Base-by-base conservation (phyloP, 768 basidiomycete species). In the Lactarius sp. region DNA sequence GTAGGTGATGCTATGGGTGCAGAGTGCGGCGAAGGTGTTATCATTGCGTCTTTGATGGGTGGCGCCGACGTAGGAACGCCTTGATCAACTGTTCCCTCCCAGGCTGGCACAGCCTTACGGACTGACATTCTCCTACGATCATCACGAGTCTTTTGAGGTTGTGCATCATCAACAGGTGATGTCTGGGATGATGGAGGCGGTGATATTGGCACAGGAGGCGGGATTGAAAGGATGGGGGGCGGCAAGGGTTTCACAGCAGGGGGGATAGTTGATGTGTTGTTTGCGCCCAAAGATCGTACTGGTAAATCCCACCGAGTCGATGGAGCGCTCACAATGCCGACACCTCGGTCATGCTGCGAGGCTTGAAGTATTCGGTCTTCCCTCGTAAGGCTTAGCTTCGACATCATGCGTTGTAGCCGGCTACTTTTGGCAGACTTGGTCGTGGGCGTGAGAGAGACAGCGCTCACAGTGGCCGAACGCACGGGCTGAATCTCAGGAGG, bases 331-430 rank as follows among this genome's bases (percentile, higher is more conserved):
- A 73, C 39, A 71, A 66, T 42, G 69, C 63, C 50, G 69, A 73
- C 18, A 68, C 71, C 51, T 73, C 75, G 55, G 69, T 66, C 41
- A 65, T 51, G 57, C 71, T 80, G 66, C 52, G 62, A 1, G 63
- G 66, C 57, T 68, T 71, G 60, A 71, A 61, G 50, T 55, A 69
- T 55, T 74, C 76, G 59, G 83, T 76, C 49, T 69, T 74, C 42
- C 69, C 70, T 44, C 70, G 70, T 20, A 71, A 71, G 42, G 83
- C 14, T 86, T 33, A 93, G 77, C 69, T 85, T 87, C 20, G 90
- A 92, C 69, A 94, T 88, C 85, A 94, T 92, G 66, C 85, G 83
- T 73, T 88, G 87, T 64, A 94, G 75, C 31, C 90, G 81, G 53
- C 84, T 64, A n/a, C 71, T 59, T 67, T 75, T 79, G 54, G 75